Percentiles rank a stretch among this genome's conserved stretches.
phyloP scores from a whole-genome alignment of 1,284 basidiomycete species.

The Trametes polyzona region DNA sequence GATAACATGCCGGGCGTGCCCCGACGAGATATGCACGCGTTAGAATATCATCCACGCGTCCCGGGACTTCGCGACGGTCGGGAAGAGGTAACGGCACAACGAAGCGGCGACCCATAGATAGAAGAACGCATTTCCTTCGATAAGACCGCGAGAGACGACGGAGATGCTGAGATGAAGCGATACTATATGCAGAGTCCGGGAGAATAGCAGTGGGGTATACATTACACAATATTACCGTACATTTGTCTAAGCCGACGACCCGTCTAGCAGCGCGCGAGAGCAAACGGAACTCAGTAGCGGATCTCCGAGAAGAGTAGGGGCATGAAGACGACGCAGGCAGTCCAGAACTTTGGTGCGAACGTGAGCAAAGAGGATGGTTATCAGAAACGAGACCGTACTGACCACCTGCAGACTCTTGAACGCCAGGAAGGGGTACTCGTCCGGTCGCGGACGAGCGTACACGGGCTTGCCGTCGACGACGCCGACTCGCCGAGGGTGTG shows the following conservation, averaged over 20 bases:
- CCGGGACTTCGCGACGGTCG: no score
- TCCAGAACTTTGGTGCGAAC: constrained; percentile 70
- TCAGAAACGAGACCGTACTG: constrained; percentile 37
- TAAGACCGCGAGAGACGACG: no score
- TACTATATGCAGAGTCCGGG: neutral
- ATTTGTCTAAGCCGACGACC: constrained; percentile 3
- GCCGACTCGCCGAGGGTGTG: constrained; percentile 52
- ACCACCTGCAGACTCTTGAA: constrained; percentile 62
- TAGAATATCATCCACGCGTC: no score
- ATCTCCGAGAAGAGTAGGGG: constrained; percentile 90
- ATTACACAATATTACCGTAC: constrained; percentile 15
- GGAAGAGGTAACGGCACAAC: no score
- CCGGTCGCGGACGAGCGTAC: constrained; percentile 45
- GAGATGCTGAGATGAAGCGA: no score
- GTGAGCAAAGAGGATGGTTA: neutral
- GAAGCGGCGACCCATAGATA: neutral
- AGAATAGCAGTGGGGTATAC: constrained; percentile 8
- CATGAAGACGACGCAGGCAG: constrained; percentile 83
- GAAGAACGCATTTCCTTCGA: no score
- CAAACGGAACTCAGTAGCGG: constrained; percentile 43
- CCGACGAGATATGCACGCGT: no score
- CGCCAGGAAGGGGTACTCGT: constrained; percentile 64
- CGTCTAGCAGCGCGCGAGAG: neutral
- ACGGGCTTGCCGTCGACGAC: constrained; percentile 39
- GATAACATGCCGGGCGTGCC: no score